Base-by-base conservation (phyloP, 495 filamentous ascomycete species). In the Penicillium fimorum region DNA sequence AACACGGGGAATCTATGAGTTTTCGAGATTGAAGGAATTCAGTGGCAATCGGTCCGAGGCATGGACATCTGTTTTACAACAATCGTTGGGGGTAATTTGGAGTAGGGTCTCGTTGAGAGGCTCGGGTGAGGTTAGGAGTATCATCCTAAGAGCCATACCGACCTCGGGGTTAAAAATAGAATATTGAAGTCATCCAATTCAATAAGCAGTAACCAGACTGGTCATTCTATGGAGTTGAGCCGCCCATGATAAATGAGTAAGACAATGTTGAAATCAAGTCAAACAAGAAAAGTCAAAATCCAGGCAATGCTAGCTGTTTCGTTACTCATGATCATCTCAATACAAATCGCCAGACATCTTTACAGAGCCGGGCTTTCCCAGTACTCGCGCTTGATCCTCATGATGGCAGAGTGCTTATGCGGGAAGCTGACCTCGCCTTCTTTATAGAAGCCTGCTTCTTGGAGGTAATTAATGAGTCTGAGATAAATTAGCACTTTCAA, bases 321-420 rank as follows among this genome's bases (percentile, higher is more conserved):
- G 47, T 57, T 51, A 57, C 40, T 57, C 47, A n/a, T 57, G 20
- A 51, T 45, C 7, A 13, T 56, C 38, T 49, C 35, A 51, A 44
- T 43, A 47, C 55, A 45, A 45, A 42, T 83, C 5, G 17, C 22
- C 37, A 25, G 8, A 8, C n/a, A 30, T 10, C 22, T 47, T 22
- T 68, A 95, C 45, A 90, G 63, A 27, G 75, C 82, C n/a, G 93
- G 94, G 3, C 83, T 85, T 48, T 89, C 83, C 90, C 93, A 98
- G 24, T 76, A 82, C 56, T 97, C 92, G 56, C 94, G 77, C 63
- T 81, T 79, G 45, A 96, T 82, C 69, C 87, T 88, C 77, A 96
- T 88, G 59, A 96, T 78, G 60, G 92, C 93, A 3, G 90, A 82
- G 68, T 95, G 91, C 71, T 97, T 98, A 69, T 97, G 92, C 17